Conservation (phyloP, 1,284 basidiomycete genomes). For the Clitocybe nebularis region DNA sequence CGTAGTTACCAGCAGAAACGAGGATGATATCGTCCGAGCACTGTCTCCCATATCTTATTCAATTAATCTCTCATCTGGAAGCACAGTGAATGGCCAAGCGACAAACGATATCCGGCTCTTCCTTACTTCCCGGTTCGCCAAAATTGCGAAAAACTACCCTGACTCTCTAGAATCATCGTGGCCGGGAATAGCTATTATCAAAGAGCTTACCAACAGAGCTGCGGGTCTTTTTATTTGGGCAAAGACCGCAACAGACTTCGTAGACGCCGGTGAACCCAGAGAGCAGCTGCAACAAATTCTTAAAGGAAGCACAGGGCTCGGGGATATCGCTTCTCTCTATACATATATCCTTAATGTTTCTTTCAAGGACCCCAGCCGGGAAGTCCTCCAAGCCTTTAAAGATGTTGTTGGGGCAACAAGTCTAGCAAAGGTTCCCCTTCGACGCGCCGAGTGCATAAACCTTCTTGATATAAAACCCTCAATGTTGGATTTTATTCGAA, state of each 20-base stretch:
- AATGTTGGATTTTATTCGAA: conserved; percentile 17
- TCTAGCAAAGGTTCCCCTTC: conserved; percentile 18
- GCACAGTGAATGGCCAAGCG: conserved; percentile 8
- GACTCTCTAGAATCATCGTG: conserved; percentile 16
- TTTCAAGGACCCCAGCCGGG: conserved; percentile 13
- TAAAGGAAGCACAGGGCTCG: conserved; percentile 9
- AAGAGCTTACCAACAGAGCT: conserved; percentile 16
- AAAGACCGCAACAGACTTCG: conserved; percentile 20
- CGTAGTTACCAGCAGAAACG: conserved; percentile 26
- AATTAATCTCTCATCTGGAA: conserved; percentile 18
- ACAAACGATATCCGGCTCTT: conserved; percentile 17
- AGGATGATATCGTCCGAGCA: conserved; percentile 18
- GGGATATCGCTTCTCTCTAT: conserved; percentile 14
- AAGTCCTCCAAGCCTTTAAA: conserved; percentile 18
- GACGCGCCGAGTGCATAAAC: conserved; percentile 10
- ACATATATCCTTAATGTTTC: conserved; percentile 15
- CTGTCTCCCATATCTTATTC: conserved; percentile 14
- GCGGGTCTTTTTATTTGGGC: conserved; percentile 28
- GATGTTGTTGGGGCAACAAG: conserved; percentile 20
- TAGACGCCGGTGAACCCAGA: conserved; percentile 19
- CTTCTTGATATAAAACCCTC: conserved; percentile 13
- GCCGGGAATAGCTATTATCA: conserved; percentile 15
- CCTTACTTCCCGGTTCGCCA: conserved; percentile 14
- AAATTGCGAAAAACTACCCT: conserved; percentile 14
- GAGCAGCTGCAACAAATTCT: conserved; percentile 17